A percentile compares a stretch with the other conserved stretches of the same genome.
These are phyloP conservation scores for Ambrosia hybrid DNA, from an alignment of 140 eudicot genomes.

Conservation along the genomic window DNA sequence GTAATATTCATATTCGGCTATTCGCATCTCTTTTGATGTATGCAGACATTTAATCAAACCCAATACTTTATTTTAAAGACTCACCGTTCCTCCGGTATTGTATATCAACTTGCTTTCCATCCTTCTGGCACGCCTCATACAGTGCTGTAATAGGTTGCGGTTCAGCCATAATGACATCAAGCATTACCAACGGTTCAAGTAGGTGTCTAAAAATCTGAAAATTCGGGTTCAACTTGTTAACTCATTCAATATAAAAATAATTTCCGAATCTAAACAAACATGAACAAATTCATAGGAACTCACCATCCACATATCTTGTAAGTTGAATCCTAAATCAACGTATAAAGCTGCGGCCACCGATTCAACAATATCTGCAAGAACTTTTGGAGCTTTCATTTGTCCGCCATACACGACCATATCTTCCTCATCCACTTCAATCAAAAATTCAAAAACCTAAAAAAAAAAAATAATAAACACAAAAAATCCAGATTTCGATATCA, in stretches of 20 bases:
- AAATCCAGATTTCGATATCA: neutral
- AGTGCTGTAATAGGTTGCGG: slow-evolving; percentile 81
- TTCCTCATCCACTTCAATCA: slow-evolving; percentile 53
- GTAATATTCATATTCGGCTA: no score
- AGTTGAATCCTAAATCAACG: slow-evolving; percentile 51
- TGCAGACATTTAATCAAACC: no score
- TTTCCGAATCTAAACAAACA: no score
- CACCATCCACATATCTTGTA: slow-evolving; percentile 58
- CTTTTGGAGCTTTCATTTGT: slow-evolving; percentile 72
- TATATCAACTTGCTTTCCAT: slow-evolving; percentile 57
- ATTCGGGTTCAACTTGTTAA: neutral
- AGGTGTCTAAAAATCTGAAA: neutral
- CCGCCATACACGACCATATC: slow-evolving; percentile 70
- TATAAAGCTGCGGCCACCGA: slow-evolving; percentile 74
- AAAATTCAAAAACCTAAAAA: slow-evolving; percentile 64
- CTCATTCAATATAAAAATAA: neutral
- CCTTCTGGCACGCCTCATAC: slow-evolving; percentile 70
- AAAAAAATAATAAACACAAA: no score
- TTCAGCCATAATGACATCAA: slow-evolving; percentile 50
- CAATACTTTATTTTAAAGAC: no score
- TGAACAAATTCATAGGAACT: neutral
- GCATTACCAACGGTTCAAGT: slow-evolving; percentile 37
- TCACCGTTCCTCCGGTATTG: slow-evolving; percentile 30
- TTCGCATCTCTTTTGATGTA: no score
- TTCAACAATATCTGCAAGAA: slow-evolving; percentile 91